Evolutionary conservation across 106 monocot genomes (phyloP), one percentile per base, ranked within the genome.

Genomic region (Iris macrosiphon): DNA sequence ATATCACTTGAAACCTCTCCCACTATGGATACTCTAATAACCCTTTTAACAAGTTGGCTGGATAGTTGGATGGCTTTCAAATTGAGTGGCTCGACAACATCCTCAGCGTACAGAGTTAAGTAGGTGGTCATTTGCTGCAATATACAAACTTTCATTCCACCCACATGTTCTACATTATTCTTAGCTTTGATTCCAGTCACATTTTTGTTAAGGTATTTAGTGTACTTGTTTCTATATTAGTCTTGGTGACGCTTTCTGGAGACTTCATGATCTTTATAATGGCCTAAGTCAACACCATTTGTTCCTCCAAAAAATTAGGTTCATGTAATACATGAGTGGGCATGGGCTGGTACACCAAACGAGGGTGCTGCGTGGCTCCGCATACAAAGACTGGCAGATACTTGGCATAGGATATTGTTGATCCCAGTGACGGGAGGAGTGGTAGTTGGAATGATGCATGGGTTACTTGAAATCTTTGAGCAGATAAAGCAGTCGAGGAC

Each of bases 371-470:
- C 98, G 22, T 99, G 91, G 90, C 91, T 99, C 16, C 91, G 98
- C 23, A 62, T 99, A 51, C 98, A 99, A 48, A 77, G 84, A 30
- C 61, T 99, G 18, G 75, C 82, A 48, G 91, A 91, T 65, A 99
- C 98, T 50, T 99, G 98, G 98, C 98, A 99, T 43, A 77, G 98
- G 45, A 87, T 99, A 64, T 59, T 99, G 34, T 63, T 99, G 42
- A 84, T 99, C 53, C 91, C 98, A 7, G 91, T 99, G 7, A 99
- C 98, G 35, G 98, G 98, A 70, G 98, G 98, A 39, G 91, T 99
- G 24, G 91, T 99, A 42, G 98, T 99, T 38, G 98, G 98, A 31
- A 99, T 99, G 98, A 87, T 99, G 91, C 98, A 99, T 63, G 98
- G 91, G 50, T 64, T 99, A 19, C 78, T 99, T 73, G 98, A 99